Evolutionary conservation across 1,139 yeast species (phyloP).

Genomic region (Geotrichum aggregatum): DNA sequence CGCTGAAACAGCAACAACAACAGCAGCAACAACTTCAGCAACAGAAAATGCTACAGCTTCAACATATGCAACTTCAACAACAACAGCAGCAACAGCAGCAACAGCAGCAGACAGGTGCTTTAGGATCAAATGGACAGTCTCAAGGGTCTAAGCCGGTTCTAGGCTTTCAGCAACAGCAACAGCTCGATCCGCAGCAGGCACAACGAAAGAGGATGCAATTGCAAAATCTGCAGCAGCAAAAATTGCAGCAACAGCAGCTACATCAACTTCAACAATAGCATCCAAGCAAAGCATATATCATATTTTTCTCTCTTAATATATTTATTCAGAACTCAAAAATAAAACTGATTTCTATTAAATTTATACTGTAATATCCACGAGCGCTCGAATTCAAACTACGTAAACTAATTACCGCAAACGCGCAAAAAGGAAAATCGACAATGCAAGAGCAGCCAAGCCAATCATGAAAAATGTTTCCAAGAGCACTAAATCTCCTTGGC

Average conservation of each 20-base stretch:
- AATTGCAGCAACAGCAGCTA: conserved; percentile 27
- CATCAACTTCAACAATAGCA: conserved; percentile 24
- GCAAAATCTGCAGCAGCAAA: conserved; percentile 29
- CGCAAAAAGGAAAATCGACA: conserved; percentile 25
- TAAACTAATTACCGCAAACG: too few relatives aligned
- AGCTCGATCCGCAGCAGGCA: conserved; percentile 29
- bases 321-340: neutral
- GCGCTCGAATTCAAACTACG: too few relatives aligned
- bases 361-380: too few relatives aligned
- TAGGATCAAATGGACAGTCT: conserved; percentile 34
- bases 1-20: conserved; percentile 38
- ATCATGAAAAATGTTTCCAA: conserved; percentile 22
- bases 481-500: conserved; percentile 26
- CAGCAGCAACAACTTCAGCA: conserved; percentile 24
- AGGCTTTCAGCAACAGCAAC: conserved; percentile 12
- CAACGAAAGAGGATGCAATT: conserved; percentile 37
- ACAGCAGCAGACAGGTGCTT: conserved; percentile 31
- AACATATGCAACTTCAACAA: conserved; percentile 28
- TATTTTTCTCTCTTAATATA: conserved; percentile 22
- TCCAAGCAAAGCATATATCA: conserved; percentile 25
- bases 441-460: conserved; percentile 23
- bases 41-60: conserved; percentile 10
- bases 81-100: conserved; percentile 40
- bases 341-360: too few relatives aligned
- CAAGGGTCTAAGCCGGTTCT: conserved; percentile 26